phyloP scores from a whole-genome alignment of 495 filamentous ascomycete genomes.

The Bombardia bombarda region DNA sequence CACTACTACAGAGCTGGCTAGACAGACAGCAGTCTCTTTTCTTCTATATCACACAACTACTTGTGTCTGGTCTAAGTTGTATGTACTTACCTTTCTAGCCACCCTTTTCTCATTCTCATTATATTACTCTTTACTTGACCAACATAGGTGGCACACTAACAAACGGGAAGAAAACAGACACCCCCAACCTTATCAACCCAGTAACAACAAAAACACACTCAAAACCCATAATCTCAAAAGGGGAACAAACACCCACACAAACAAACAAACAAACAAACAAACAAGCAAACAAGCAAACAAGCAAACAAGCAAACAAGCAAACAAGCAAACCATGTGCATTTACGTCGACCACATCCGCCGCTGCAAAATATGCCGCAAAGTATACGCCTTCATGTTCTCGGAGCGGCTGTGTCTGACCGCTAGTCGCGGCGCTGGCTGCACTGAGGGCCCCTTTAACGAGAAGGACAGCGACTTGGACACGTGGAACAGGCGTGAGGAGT shows the following conservation, averaged over 20 bases:
- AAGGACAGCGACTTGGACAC: constrained; percentile 22
- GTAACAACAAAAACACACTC: background rate
- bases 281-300: background rate
- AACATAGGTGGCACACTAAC: background rate
- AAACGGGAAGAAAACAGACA: background rate
- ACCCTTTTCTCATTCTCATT: too few species aligned
- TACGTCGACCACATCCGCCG: constrained; percentile 33
- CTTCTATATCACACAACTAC: too few species aligned
- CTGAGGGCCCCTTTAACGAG: constrained; percentile 20
- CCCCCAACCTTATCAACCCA: background rate
- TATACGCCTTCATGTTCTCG: constrained; percentile 37
- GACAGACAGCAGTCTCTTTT: too few species aligned
- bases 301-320: background rate
- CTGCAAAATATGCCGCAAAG: constrained; percentile 26
- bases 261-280: background rate
- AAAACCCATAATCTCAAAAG: background rate
- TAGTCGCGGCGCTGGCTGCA: constrained; percentile 33
- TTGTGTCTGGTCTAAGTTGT: too few species aligned
- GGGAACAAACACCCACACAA: background rate
- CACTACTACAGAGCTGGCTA: too few species aligned
- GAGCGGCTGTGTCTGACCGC: constrained; percentile 28
- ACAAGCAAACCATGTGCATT: constrained; percentile 27
- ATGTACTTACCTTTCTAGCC: too few species aligned
- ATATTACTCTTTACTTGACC: background rate
- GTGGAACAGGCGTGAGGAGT: too few species aligned